phyloP scores from a whole-genome alignment of 352 stramenopile genomes.

The Phytophthora ramorum region DNA sequence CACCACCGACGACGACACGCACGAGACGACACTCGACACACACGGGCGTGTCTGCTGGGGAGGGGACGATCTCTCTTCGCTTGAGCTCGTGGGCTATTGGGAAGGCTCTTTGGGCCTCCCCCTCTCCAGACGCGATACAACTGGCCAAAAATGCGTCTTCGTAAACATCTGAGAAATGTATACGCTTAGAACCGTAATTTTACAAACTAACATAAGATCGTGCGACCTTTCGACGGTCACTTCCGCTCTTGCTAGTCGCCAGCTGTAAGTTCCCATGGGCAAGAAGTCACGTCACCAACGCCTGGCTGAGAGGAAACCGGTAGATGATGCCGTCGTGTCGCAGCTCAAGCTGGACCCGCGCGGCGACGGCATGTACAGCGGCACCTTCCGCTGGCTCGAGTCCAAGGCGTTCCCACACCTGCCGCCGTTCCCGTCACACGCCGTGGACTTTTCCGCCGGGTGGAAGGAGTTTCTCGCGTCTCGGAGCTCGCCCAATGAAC shows the following conservation, averaged over 20 bases:
- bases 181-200: constrained; percentile 5
- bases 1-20: constrained; percentile 14
- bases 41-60: constrained; percentile 3
- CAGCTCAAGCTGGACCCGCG: constrained; percentile 71
- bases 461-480: constrained; percentile 66
- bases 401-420: constrained; percentile 61
- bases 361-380: constrained; percentile 81
- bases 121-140: background rate
- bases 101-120: background rate
- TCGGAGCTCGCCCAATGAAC: constrained; percentile 21
- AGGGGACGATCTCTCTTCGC: background rate
- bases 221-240: constrained; percentile 29
- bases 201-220: constrained; percentile 9
- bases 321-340: background rate
- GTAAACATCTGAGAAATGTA: constrained; percentile 18
- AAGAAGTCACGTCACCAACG: constrained; percentile 27
- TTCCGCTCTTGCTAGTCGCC: constrained; percentile 11
- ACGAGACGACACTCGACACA: constrained; percentile 24
- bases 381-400: constrained; percentile 81
- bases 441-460: constrained; percentile 35
- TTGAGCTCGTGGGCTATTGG: background rate
- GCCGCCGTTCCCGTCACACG: constrained; percentile 26
- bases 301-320: constrained; percentile 3
- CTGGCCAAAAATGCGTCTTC: background rate
- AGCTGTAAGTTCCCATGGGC: constrained; percentile 23